A percentile compares a stretch with the other conserved stretches of the same genome.
Evolutionary conservation across 176 grass and related monocot genomes (phyloP).

Genomic region (Lolium perenne): DNA sequence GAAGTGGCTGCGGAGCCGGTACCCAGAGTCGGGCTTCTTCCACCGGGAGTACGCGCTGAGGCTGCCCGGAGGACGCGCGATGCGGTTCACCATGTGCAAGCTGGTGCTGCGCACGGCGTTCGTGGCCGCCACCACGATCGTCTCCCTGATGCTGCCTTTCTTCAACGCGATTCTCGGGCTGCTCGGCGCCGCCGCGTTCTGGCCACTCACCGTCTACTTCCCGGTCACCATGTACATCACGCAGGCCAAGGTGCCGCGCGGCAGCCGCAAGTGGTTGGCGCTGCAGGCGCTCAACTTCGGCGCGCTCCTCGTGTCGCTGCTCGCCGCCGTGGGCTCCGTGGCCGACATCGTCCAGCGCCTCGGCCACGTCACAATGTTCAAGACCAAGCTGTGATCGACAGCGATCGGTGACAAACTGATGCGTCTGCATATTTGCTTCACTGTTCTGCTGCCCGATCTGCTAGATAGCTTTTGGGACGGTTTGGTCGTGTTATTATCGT

Average conservation of each 20-base stretch:
- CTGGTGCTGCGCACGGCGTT: constrained; percentile 77
- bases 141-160: constrained; percentile 87
- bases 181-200: constrained; percentile 83
- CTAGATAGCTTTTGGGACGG: background rate
- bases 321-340: constrained; percentile 74
- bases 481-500: background rate
- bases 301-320: constrained; percentile 71
- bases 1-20: constrained; percentile 61
- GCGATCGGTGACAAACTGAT: background rate
- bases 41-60: constrained; percentile 63
- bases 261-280: constrained; percentile 64
- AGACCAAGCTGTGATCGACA: constrained; percentile 64
- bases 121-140: constrained; percentile 65
- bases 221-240: constrained; percentile 82
- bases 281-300: constrained; percentile 72
- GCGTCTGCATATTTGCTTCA: background rate
- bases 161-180: constrained; percentile 89
- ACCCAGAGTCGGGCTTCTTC: constrained; percentile 66
- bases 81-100: constrained; percentile 71
- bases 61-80: constrained; percentile 45
- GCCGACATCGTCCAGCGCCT: constrained; percentile 78
- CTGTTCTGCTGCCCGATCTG: background rate
- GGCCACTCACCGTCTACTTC: constrained; percentile 86
- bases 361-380: constrained; percentile 72
- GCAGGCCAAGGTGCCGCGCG: constrained; percentile 70